Base-by-base conservation (phyloP, 192 early-diverging fungal genomes). In the Coemansia guatemalensis region DNA sequence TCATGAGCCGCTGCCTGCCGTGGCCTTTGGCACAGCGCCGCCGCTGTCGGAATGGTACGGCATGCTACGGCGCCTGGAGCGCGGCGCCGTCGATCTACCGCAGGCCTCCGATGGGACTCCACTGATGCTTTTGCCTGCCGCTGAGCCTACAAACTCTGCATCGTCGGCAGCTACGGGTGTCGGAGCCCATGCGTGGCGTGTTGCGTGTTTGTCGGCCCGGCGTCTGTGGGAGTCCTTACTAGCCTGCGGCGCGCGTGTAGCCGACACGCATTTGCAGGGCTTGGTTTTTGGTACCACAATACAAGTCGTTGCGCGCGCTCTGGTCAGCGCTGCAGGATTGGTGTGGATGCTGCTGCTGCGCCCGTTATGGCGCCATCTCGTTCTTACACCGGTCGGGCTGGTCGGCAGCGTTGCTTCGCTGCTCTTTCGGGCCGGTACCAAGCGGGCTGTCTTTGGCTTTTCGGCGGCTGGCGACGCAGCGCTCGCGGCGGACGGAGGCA, bases 31-130 rank as follows among this genome's bases (percentile, higher is more conserved):
- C 44, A 3, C 52, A 11, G 9, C 63, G 8, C 57, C 60, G 22
- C 54, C 53, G 9, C 54, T 62, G 11, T 73, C 76, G 0, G 76
- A 79, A 56, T 79, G 76, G 76, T 79, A 70, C 54, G 76, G 64
- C 32, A 73, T 79, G 76, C 64, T 79, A 12, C 70, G 67, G 23
- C 58, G 76, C 1, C 44, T 73, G 60, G 64, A 73, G 53, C 60
- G 62, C 21, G 57, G 57, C 11, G 51, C 56, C 23, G 26, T 57
- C 9, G 60, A 71, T 53, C 60, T 79, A 29, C 76, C 76, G 21
- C 76, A 79, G 35, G 71, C 70, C 9, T 53, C 64, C 55, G 76
- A 79, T 26, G 76, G 76, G 20, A 79, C 76, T 8, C 76, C 76
- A 53, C 71, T 73, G 9, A 58, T 68, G 24, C 64, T 79, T 2